A percentile compares a stretch with the other conserved stretches of the same genome.
phyloP scores from a whole-genome alignment of 495 filamentous ascomycete genomes.

The Xylaria venustula region DNA sequence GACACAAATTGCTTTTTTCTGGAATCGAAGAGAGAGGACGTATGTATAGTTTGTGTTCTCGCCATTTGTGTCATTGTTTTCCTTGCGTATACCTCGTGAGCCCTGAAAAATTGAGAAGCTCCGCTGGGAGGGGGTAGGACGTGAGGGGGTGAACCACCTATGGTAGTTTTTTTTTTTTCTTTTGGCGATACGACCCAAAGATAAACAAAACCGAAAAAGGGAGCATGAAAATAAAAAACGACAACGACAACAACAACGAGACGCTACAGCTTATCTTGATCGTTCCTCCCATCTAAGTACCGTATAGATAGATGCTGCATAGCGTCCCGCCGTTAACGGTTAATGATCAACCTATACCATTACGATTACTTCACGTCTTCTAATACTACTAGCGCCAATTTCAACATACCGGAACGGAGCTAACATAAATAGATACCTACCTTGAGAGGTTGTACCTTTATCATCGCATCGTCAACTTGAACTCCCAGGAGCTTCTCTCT shows the following conservation, averaged over 20 bases:
- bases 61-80: not conserved
- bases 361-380: not conserved
- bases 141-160: too few species aligned
- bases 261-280: too few species aligned
- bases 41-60: slow-evolving; percentile 34
- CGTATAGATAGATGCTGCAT: too few species aligned
- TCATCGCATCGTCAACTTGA: too few species aligned
- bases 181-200: too few species aligned
- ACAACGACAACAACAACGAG: too few species aligned
- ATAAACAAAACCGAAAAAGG: too few species aligned
- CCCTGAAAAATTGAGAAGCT: too few species aligned
- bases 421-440: not conserved
- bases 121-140: too few species aligned
- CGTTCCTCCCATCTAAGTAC: too few species aligned
- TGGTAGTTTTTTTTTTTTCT: too few species aligned
- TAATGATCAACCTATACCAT: not conserved
- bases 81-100: not conserved
- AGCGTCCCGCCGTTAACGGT: not conserved
- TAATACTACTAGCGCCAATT: not conserved
- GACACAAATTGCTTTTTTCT: slow-evolving; percentile 42
- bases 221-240: too few species aligned
- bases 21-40: slow-evolving; percentile 49
- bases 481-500: not conserved
- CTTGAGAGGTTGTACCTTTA: not conserved
- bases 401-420: not conserved